phyloP scores from a whole-genome alignment of 371 early-diverging fungal genomes.

The Smittium mucronatum region DNA sequence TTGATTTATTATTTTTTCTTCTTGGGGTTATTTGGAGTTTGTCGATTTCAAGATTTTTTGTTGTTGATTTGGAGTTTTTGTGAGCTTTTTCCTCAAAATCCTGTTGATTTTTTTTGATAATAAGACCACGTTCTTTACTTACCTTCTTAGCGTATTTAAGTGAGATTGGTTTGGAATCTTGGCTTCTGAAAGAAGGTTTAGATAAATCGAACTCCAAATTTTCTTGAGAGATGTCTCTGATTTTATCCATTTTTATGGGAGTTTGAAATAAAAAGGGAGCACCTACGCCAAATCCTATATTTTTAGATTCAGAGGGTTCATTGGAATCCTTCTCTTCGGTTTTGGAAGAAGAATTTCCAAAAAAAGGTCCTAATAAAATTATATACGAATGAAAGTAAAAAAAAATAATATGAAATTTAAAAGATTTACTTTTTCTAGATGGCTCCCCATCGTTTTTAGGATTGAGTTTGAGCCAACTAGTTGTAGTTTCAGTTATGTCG shows the following conservation, averaged over 20 bases:
- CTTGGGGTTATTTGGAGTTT: not conserved
- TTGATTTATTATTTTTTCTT: slow-evolving; percentile 5
- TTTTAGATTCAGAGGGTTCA: too few relatives aligned
- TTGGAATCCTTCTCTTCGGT: too few relatives aligned
- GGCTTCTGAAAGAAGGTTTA: not conserved
- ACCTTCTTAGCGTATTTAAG: slow-evolving; percentile 22
- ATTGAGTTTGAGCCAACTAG: slow-evolving; percentile 8
- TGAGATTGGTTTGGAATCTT: slow-evolving; percentile 21
- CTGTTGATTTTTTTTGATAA: not conserved
- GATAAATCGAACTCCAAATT: not conserved
- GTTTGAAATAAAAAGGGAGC: slow-evolving; percentile 5
- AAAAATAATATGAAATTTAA: not conserved
- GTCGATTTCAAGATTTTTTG: not conserved
- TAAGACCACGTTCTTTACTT: slow-evolving; percentile 1
- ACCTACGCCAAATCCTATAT: slow-evolving; percentile 1
- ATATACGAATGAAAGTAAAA: not conserved
- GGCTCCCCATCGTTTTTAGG: not conserved
- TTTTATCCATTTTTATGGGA: not conserved
- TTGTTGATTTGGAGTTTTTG: not conserved
- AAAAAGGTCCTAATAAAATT: slow-evolving; percentile 5
- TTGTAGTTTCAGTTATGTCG: not conserved
- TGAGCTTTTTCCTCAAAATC: slow-evolving; percentile 9
- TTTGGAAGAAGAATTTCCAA: not conserved
- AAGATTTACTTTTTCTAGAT: slow-evolving; percentile 7
- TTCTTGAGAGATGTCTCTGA: not conserved